These are phyloP conservation scores for Pyrrhoderma noxium DNA, from an alignment of 1,284 basidiomycete genomes.

Conservation along the genomic window DNA sequence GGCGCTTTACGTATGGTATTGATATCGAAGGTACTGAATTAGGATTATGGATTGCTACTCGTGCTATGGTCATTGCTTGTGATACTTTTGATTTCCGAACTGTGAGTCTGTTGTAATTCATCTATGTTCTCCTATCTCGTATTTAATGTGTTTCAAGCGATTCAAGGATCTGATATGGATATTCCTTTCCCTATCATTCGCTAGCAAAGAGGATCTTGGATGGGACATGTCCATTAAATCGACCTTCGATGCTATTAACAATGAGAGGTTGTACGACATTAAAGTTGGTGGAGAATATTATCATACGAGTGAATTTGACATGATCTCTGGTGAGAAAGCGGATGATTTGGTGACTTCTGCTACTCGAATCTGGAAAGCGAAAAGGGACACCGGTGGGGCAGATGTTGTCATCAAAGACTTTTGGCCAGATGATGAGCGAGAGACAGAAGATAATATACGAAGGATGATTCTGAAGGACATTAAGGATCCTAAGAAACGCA, in stretches of 20 bases:
- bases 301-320: neutral
- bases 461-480: neutral
- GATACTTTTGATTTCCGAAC: neutral
- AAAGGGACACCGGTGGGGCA: neutral
- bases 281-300: too few relatives aligned
- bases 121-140: too few relatives aligned
- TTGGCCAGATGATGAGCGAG: neutral
- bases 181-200: neutral
- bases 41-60: neutral
- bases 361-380: neutral
- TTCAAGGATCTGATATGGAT: neutral
- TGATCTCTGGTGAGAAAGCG: neutral
- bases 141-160: too few relatives aligned
- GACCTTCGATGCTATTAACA: too few relatives aligned
- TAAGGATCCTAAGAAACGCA: neutral
- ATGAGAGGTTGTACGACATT: too few relatives aligned
- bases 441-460: neutral
- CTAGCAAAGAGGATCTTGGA: neutral
- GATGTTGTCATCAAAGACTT: neutral
- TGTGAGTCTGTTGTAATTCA: too few relatives aligned
- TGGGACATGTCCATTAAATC: neutral
- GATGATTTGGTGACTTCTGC: neutral
- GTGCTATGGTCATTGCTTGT: too few relatives aligned
- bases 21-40: conserved; percentile 14
- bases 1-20: conserved; percentile 15